Evolutionary conservation across 2,329 filamentous ascomycete genomes (phyloP), one percentile per base, ranked within the genome.

Genomic region (Diaporthe citrichinensis): DNA sequence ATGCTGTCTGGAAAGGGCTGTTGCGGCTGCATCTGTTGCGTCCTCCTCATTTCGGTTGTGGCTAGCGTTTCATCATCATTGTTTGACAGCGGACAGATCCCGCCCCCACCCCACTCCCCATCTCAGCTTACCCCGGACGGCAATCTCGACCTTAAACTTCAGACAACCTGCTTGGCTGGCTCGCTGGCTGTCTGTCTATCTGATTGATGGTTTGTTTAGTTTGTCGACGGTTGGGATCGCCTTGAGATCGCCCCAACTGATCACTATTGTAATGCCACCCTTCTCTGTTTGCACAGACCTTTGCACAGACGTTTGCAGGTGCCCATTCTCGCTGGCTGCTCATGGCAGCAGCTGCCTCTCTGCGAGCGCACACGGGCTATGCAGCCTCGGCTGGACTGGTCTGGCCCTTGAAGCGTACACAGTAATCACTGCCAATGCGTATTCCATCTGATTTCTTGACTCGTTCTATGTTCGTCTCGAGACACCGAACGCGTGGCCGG

Each of bases 41-140:
- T 34, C 62, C 71, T 71, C 49, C 68, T 74, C 68, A 75, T 75
- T 49, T 72, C 69, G 72, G 73, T 46, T 44, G 61, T 58, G 41
- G 23, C 67, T 72, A 77, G 73, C 73, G 76, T 73, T 73, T 75
- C n/a, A n/a, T n/a, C n/a, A n/a, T 75, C 25, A 55, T 51, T 61
- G 61, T 74, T 71, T 77, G 76, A 77, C 76, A 77, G 76, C 49
- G 75, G 73, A 75, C 69, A 67, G 51, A 55, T 68, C 53, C 73
- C 53, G 49, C 65, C 72, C 72, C 74, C 71, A 49, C 74, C 44
- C 71, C 71, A 73, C 71, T 44, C 39, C 10, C 49, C 59, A 57
- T 65, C 58, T 65, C 58, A 73, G 71, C 71, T 46, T 73, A 65
- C 71, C 71, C 71, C 58, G 53, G 71, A 73, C 69, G 44, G 57